Evolutionary conservation across 495 filamentous ascomycete species (phyloP).

Genomic region (Chaetomium tenue): DNA sequence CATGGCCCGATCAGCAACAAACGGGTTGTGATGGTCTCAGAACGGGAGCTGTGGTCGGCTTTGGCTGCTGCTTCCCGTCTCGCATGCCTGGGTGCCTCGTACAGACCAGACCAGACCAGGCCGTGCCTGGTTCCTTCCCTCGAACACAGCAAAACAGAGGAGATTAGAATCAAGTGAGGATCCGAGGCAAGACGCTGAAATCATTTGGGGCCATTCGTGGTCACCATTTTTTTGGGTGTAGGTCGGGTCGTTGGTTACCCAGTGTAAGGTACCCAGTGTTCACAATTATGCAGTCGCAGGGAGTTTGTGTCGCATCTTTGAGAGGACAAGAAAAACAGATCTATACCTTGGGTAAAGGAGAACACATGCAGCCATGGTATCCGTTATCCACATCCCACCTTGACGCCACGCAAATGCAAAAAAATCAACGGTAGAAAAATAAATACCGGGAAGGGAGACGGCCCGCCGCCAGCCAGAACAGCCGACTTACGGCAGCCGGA

Average conservation of each 20-base stretch:
- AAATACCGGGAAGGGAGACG: not conserved
- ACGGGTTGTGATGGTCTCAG: slow-evolving; percentile 4
- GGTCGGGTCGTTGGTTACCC: not conserved
- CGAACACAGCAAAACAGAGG: slow-evolving; percentile 9
- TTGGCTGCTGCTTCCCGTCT: slow-evolving; percentile 32
- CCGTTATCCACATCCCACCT: slow-evolving; percentile 31
- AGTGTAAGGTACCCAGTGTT: not conserved
- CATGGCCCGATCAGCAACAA: slow-evolving; percentile 1
- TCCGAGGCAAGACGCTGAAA: not conserved
- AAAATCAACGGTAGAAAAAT: slow-evolving; percentile 16
- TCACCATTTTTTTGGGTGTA: not conserved
- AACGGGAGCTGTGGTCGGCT: slow-evolving; percentile 1
- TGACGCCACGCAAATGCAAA: slow-evolving; percentile 38
- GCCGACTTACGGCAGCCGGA: not conserved
- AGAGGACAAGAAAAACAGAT: slow-evolving; percentile 27
- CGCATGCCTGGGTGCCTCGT: slow-evolving; percentile 11
- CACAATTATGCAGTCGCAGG: not conserved
- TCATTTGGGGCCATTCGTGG: not conserved
- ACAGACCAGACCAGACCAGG: not conserved
- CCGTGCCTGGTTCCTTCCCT: slow-evolving; percentile 19
- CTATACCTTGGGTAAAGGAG: slow-evolving; percentile 30
- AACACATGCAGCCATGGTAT: slow-evolving; percentile 36
- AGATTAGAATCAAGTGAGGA: not conserved
- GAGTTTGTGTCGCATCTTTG: slow-evolving; percentile 11
- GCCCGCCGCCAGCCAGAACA: slow-evolving; percentile 14